Percentiles rank a stretch among this genome's conserved stretches.
These are phyloP conservation scores for Crataegus laevigata DNA, from an alignment of 306 rosid genomes.

Conservation along the genomic window DNA sequence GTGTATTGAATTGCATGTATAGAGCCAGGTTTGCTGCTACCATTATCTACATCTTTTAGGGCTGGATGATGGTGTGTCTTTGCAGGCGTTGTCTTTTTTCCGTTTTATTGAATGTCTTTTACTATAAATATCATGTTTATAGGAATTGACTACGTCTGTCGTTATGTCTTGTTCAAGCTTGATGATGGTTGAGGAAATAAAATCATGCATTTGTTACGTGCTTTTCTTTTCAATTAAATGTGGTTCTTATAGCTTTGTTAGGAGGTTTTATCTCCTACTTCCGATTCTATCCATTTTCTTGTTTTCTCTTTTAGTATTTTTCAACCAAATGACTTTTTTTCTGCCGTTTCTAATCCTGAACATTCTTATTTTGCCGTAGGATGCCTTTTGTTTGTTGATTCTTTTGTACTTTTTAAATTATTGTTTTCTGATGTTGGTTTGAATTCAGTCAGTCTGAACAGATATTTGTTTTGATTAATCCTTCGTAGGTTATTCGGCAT, in stretches of 20 bases:
- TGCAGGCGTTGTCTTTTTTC: not conserved
- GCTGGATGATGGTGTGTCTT: not conserved
- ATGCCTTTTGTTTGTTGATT: not conserved
- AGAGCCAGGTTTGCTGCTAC: not conserved
- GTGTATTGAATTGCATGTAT: not conserved
- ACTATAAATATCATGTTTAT: not conserved
- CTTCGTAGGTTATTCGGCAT: conserved; percentile 31
- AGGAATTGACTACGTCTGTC: not conserved
- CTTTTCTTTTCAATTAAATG: not conserved
- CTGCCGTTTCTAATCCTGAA: not conserved
- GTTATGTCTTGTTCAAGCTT: not conserved
- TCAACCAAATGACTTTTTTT: too few species aligned
- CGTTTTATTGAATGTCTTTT: not conserved
- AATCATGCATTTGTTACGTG: not conserved
- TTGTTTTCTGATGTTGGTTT: not conserved
- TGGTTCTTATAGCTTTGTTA: not conserved
- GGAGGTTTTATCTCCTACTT: not conserved
- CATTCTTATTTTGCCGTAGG: not conserved
- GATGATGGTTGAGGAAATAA: not conserved
- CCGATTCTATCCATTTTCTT: not conserved
- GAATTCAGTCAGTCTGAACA: not conserved
- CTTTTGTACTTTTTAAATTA: not conserved
- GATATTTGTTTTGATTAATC: not conserved
- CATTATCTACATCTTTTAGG: not conserved
- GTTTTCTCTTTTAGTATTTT: not conserved